phyloP scores from a whole-genome alignment of 106 monocot genomes.

The Allium sativum region DNA sequence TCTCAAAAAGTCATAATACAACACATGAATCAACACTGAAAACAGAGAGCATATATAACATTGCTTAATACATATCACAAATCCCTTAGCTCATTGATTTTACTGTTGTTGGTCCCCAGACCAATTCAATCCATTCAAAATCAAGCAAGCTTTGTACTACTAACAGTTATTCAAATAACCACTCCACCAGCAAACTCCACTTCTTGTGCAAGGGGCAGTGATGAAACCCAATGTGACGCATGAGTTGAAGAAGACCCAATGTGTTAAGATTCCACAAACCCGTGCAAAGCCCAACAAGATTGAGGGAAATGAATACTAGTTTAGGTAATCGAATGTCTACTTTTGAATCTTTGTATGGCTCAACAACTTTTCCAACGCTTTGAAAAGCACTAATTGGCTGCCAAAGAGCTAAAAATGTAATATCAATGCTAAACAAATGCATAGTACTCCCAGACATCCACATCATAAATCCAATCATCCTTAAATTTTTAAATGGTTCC shows the following conservation, averaged over 20 bases:
- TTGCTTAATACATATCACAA: too few species aligned
- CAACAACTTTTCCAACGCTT: conserved; percentile 90
- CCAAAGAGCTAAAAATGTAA: conserved; percentile 98
- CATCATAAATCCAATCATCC: conserved; percentile 99
- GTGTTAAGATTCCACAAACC: conserved; percentile 94
- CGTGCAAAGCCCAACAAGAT: conserved; percentile 48
- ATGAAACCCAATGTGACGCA: conserved; percentile 92
- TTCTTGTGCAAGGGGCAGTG: conserved; percentile 53
- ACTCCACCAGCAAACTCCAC: too few species aligned
- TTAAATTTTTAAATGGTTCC: conserved; percentile 81
- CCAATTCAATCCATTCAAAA: too few species aligned
- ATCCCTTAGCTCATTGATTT: too few species aligned
- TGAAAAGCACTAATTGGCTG: conserved; percentile 95
- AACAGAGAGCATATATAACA: too few species aligned
- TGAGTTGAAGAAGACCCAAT: conserved; percentile 85
- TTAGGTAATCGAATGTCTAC: conserved; percentile 65
- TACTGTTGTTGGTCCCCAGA: too few species aligned
- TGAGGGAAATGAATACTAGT: conserved; percentile 72
- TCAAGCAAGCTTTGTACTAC: too few species aligned
- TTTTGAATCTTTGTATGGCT: conserved; percentile 79
- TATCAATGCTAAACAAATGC: conserved; percentile 93
- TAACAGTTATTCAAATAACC: too few species aligned
- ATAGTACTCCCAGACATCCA: conserved; percentile 99
- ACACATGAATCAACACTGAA: too few species aligned
- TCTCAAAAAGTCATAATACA: too few species aligned